These are phyloP conservation scores for Aurinia saxatilis DNA, from an alignment of 345 rosid species.

Conservation along the genomic window DNA sequence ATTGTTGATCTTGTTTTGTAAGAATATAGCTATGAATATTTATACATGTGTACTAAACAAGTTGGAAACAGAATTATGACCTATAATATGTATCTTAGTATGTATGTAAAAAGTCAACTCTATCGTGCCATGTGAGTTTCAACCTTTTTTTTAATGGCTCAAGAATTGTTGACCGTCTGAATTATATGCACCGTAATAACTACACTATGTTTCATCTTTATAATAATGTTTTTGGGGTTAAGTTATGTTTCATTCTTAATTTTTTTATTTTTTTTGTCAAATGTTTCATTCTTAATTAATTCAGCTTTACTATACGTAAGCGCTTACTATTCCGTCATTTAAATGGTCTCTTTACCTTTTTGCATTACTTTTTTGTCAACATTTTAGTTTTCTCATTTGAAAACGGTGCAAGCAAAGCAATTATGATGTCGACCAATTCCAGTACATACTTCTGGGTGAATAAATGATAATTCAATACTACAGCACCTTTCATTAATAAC, in stretches of 20 bases:
- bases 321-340: too few species aligned
- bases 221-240: background rate
- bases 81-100: background rate
- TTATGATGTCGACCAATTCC: background rate
- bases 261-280: too few species aligned
- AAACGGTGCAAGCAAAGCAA: too few species aligned
- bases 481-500: background rate
- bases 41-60: background rate
- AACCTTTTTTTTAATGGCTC: conserved; percentile 28
- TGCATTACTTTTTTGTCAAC: too few species aligned
- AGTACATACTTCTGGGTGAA: background rate
- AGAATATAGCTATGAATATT: background rate
- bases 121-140: conserved; percentile 25
- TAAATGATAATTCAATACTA: background rate
- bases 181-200: background rate
- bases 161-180: conserved; percentile 18
- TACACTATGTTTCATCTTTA: background rate
- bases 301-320: too few species aligned
- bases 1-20: conserved; percentile 11
- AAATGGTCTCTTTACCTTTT: too few species aligned
- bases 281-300: background rate
- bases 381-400: too few species aligned
- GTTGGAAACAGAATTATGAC: too few species aligned
- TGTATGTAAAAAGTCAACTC: conserved; percentile 15
- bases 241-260: background rate